Conservation (phyloP, 2,329 filamentous ascomycete genomes). For the Dactylonectria estremocensis region DNA sequence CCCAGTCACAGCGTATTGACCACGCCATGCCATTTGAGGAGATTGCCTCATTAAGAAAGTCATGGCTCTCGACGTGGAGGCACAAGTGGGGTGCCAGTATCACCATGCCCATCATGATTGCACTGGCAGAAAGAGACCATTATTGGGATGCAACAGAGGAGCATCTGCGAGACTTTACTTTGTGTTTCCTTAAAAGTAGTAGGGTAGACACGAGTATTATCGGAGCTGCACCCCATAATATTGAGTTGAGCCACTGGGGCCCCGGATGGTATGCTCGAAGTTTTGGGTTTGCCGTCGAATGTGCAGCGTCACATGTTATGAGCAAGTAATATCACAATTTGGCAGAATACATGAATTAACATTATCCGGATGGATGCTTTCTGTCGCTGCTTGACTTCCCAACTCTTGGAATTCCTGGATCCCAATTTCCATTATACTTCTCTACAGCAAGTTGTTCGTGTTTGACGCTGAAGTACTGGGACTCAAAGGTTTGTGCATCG, state of each 20-base stretch:
- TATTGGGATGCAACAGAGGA: conserved; percentile 40
- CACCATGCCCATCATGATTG: conserved; percentile 36
- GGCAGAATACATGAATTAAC: too few relatives aligned
- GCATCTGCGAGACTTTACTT: conserved; percentile 33
- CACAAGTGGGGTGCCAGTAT: conserved; percentile 39
- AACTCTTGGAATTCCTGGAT: too few relatives aligned
- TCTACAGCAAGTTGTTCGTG: too few relatives aligned
- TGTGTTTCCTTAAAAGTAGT: conserved; percentile 28
- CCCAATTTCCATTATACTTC: too few relatives aligned
- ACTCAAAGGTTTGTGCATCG: too few relatives aligned
- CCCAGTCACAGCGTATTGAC: conserved; percentile 35
- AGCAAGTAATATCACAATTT: too few relatives aligned
- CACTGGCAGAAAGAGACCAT: conserved; percentile 33
- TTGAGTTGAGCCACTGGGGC: conserved; percentile 43
- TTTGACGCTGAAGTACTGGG: too few relatives aligned
- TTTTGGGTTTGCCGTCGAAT: conserved; percentile 43
- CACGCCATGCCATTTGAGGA: conserved; percentile 40
- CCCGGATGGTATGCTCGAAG: conserved; percentile 40
- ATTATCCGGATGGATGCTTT: too few relatives aligned
- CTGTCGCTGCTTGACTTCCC: too few relatives aligned
- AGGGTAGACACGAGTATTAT: conserved; percentile 39
- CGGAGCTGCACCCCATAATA: conserved; percentile 37
- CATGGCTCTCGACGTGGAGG: conserved; percentile 40
- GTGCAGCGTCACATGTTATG: conserved; percentile 36
- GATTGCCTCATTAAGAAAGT: conserved; percentile 26